Base-by-base conservation (phyloP, 371 early-diverging fungal genomes). In the Circinella minor region DNA sequence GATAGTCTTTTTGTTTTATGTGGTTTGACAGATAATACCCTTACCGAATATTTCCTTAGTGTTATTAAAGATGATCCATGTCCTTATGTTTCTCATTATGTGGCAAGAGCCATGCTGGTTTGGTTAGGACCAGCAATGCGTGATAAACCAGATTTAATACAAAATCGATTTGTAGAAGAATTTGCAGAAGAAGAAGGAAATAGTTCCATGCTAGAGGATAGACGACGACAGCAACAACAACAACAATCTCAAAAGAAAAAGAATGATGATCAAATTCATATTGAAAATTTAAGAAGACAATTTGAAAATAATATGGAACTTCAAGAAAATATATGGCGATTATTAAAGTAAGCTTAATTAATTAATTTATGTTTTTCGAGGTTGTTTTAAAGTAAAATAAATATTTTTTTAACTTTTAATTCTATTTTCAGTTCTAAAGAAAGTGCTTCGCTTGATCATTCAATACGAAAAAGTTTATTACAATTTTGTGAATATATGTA, bases 1-100 rank as follows among this genome's bases (percentile, higher is more conserved):
- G 90, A 89, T 38, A 89, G 89, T 34, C 74, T 94, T 6, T 76
- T 92, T 43, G 70, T 89, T 54, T 78, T 92, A 55, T 88, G 87
- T 65, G 91, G 90, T 0, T 68, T 91, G 54, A 78, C 81, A 17
- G 83, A 85, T 59, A 69, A 75, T 38, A 73, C 70, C n/a, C 67
- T 86, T 0, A 77, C 79, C 7, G 77, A 80, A 36, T 92, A 91
- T 66, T 71, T 91, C 36, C 71, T 88, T 37, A 76, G 71, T 17
- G 74, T 91, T 51, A 84, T 90, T 13, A 74, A 81, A 36, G 74
- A 84, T 54, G 92, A 92, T 75, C 89, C 90, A 10, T 86, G 85
- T 48, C 86, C 77, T 1, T 78, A 69, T 66, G 74, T 86, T 43
- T 85, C 88, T 18, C 87, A 80, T 60, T 90, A 86, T 72, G 81